Percentiles rank a stretch among this genome's conserved stretches.
Evolutionary conservation across 2,329 filamentous ascomycete species (phyloP).

Genomic region (Tolypocladium cylindrosporum): DNA sequence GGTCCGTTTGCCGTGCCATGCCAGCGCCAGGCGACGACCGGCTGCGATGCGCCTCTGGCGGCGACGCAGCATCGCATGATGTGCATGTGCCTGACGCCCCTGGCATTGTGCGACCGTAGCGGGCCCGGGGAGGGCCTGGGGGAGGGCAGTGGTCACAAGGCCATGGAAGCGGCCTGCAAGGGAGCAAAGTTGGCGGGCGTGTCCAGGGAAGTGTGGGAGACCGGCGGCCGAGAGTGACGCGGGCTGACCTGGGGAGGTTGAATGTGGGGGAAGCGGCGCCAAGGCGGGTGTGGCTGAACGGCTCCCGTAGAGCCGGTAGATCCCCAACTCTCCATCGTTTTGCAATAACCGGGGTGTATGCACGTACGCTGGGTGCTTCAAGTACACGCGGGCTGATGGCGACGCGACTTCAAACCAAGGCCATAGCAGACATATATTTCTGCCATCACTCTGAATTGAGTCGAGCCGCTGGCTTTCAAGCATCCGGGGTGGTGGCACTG

Average conservation of each 20-base stretch:
- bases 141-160: neutral
- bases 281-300: neutral
- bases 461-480: neutral
- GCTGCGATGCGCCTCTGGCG: neutral
- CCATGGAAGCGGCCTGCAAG: neutral
- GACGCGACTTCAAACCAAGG: neutral
- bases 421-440: neutral
- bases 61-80: neutral
- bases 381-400: neutral
- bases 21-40: neutral
- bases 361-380: neutral
- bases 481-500: neutral
- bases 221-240: neutral
- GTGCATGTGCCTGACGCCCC: neutral
- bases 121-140: neutral
- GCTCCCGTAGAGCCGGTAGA: neutral
- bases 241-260: neutral
- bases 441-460: neutral
- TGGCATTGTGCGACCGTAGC: neutral
- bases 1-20: constrained; percentile 21
- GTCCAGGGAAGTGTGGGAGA: neutral
- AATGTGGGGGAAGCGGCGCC: neutral
- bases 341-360: neutral
- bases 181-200: neutral
- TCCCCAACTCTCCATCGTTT: neutral